These are phyloP conservation scores for Condylostoma magnum DNA, from an alignment of 169 alveolate genomes.

Conservation along the genomic window DNA sequence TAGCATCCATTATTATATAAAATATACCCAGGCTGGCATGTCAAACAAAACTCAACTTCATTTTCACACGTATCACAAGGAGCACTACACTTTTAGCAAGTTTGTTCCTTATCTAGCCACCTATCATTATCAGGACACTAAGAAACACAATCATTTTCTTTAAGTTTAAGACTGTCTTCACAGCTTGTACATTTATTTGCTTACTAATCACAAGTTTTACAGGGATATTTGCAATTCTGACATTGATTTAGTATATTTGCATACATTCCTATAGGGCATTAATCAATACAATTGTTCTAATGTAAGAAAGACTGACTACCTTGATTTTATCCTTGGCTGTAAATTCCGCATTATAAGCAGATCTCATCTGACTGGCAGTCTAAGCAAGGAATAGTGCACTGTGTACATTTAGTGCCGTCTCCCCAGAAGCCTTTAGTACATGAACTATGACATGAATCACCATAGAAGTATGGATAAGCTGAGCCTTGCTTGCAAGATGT, in stretches of 20 bases:
- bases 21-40: constrained; percentile 5
- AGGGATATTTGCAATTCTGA: neutral
- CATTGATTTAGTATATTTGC: neutral
- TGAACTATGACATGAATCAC: neutral
- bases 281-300: neutral
- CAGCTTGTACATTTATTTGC: neutral
- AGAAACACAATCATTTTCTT: neutral
- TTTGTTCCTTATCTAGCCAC: neutral
- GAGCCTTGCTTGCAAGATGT: neutral
- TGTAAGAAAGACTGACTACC: neutral
- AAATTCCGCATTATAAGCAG: neutral
- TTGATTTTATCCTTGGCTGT: constrained; percentile 1
- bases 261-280: neutral
- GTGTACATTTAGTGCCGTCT: constrained; percentile 3
- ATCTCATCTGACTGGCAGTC: neutral
- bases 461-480: constrained; percentile 14
- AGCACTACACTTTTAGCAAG: constrained; percentile 8
- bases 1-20: too few relatives aligned
- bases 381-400: constrained; percentile 11
- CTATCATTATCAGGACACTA: neutral
- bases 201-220: neutral
- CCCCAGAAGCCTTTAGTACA: constrained; percentile 10
- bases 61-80: constrained; percentile 16
- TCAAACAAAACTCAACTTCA: neutral
- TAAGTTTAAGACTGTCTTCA: neutral